Evolutionary conservation across 2,329 filamentous ascomycete species (phyloP).

Genomic region (Cladophialophora immunda): DNA sequence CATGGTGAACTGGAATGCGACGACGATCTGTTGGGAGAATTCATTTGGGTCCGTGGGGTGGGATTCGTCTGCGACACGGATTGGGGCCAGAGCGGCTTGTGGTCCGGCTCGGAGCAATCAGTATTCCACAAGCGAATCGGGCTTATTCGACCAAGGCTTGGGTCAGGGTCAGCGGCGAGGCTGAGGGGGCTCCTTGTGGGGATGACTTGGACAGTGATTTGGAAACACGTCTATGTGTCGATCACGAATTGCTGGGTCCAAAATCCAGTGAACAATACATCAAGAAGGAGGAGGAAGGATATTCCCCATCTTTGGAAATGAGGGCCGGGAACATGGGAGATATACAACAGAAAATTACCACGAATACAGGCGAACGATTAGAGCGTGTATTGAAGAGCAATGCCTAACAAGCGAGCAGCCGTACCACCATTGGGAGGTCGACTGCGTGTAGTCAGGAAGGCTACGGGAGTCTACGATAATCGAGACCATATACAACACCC

Average conservation of each 20-base stretch:
- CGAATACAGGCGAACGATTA: neutral
- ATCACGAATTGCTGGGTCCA: neutral
- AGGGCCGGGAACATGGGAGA: neutral
- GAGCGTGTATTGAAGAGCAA: neutral
- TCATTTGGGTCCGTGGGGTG: neutral
- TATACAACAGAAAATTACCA: constrained; percentile 9
- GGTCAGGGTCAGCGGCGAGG: neutral
- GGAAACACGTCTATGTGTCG: neutral
- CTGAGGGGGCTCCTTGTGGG: neutral
- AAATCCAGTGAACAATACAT: neutral
- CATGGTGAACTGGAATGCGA: constrained; percentile 9
- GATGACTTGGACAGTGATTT: neutral
- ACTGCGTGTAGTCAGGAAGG: neutral
- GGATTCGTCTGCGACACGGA: neutral
- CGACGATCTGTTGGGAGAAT: neutral
- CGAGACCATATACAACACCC: too few species aligned
- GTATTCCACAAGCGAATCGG: too few species aligned
- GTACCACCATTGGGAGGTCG: too few species aligned
- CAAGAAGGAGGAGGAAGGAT: neutral
- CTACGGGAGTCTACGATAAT: neutral
- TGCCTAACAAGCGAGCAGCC: neutral
- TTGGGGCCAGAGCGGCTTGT: neutral
- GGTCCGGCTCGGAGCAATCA: neutral
- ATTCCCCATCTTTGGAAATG: neutral
- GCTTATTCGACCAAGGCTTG: neutral